These are phyloP conservation scores for Artomyces pyxidatus DNA, from an alignment of 768 basidiomycete genomes.

Conservation along the genomic window DNA sequence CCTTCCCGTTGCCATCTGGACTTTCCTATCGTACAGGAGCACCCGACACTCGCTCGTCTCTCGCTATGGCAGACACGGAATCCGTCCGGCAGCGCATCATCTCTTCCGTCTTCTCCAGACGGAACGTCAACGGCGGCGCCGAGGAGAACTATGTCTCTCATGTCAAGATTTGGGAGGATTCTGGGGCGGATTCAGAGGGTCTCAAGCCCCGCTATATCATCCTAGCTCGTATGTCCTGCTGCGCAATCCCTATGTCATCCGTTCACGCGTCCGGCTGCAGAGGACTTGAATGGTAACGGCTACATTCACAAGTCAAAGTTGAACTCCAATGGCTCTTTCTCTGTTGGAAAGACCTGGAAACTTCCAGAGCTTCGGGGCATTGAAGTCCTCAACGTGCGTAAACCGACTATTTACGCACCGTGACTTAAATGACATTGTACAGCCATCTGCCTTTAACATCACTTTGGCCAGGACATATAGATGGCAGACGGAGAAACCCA, in stretches of 20 bases:
- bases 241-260: background rate
- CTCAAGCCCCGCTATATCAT: conserved; percentile 88
- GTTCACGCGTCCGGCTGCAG: conserved; percentile 26
- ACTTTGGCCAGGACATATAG: conserved; percentile 84
- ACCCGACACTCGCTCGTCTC: background rate
- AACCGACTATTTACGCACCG: background rate
- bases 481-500: conserved; percentile 76
- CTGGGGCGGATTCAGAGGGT: conserved; percentile 54
- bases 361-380: conserved; percentile 74
- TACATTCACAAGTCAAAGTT: conserved; percentile 95
- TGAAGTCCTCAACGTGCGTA: conserved; percentile 44
- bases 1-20: too few species aligned
- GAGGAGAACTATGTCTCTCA: conserved; percentile 83
- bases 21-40: too few species aligned
- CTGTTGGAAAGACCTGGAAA: conserved; percentile 95
- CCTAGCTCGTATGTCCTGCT: conserved; percentile 70
- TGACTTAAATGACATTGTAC: conserved; percentile 11
- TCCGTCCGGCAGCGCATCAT: conserved; percentile 67
- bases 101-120: conserved; percentile 71
- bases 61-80: conserved; percentile 32
- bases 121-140: conserved; percentile 51
- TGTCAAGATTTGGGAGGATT: conserved; percentile 91
- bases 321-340: conserved; percentile 91
- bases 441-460: conserved; percentile 68
- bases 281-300: conserved; percentile 51